phyloP scores from a whole-genome alignment of 1,284 basidiomycete species.

The Heterobasidion irregulare region DNA sequence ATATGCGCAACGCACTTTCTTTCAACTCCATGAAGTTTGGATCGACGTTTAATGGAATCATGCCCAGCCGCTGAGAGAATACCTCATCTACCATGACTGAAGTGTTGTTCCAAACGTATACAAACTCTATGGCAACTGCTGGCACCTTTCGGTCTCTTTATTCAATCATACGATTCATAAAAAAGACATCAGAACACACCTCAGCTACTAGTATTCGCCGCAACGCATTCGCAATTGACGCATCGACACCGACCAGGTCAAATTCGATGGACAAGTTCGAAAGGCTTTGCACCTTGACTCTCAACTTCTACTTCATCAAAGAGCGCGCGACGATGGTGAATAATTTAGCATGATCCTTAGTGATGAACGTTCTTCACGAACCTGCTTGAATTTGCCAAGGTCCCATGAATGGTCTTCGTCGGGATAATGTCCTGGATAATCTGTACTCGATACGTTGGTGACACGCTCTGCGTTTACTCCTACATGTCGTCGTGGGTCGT shows the following conservation, averaged over 20 bases:
- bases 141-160: slow-evolving; percentile 54
- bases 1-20: slow-evolving; percentile 21
- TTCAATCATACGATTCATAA: too few relatives aligned
- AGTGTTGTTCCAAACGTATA: slow-evolving; percentile 95
- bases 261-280: slow-evolving; percentile 86
- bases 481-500: slow-evolving; percentile 37
- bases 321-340: slow-evolving; percentile 11
- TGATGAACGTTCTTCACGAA: slow-evolving; percentile 25
- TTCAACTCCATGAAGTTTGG: slow-evolving; percentile 56
- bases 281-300: slow-evolving; percentile 68
- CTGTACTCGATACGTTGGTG: slow-evolving; percentile 74
- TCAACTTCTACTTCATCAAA: slow-evolving; percentile 46
- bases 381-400: slow-evolving; percentile 68
- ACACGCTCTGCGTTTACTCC: slow-evolving; percentile 66
- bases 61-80: slow-evolving; percentile 83
- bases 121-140: slow-evolving; percentile 87
- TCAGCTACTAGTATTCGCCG: slow-evolving; percentile 91
- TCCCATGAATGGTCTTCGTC: slow-evolving; percentile 83
- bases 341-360: background rate
- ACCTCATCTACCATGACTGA: slow-evolving; percentile 94
- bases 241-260: slow-evolving; percentile 93
- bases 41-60: slow-evolving; percentile 86
- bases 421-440: slow-evolving; percentile 84
- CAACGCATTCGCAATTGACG: slow-evolving; percentile 93
- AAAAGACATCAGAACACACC: slow-evolving; percentile 35